Evolutionary conservation across 441 rosid genomes (phyloP).

Genomic region (Populus trichocarpa): DNA sequence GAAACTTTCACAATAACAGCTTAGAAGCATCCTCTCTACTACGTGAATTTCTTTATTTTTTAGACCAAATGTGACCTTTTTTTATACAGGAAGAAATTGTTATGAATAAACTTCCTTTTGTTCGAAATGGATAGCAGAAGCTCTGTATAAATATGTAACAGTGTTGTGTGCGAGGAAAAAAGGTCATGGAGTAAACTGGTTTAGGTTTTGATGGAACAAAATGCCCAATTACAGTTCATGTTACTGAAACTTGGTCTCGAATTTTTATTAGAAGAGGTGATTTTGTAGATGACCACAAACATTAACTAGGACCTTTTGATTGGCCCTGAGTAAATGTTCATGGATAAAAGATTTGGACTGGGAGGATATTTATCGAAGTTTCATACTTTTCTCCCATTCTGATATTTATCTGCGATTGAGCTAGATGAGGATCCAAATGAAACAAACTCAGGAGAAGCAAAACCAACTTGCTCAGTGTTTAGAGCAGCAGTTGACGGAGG

Average conservation of each 20-base stretch:
- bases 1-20: background rate
- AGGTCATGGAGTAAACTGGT: background rate
- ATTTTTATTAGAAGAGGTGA: background rate
- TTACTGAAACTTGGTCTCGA: background rate
- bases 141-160: background rate
- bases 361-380: background rate
- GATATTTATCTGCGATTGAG: background rate
- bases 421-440: slow-evolving; percentile 9
- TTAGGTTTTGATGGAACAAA: background rate
- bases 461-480: background rate
- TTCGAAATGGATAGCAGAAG: background rate
- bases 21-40: background rate
- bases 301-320: background rate
- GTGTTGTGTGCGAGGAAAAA: background rate
- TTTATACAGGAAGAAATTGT: background rate
- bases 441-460: background rate
- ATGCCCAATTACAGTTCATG: background rate
- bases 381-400: background rate
- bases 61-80: background rate
- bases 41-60: no score
- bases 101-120: background rate
- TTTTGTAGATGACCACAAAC: background rate
- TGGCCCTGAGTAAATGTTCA: background rate
- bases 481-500: background rate
- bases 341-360: background rate